Evolutionary conservation across 2,329 filamentous ascomycete genomes (phyloP), one percentile per base, ranked within the genome.

Genomic region (Lecanosticta acicola): DNA sequence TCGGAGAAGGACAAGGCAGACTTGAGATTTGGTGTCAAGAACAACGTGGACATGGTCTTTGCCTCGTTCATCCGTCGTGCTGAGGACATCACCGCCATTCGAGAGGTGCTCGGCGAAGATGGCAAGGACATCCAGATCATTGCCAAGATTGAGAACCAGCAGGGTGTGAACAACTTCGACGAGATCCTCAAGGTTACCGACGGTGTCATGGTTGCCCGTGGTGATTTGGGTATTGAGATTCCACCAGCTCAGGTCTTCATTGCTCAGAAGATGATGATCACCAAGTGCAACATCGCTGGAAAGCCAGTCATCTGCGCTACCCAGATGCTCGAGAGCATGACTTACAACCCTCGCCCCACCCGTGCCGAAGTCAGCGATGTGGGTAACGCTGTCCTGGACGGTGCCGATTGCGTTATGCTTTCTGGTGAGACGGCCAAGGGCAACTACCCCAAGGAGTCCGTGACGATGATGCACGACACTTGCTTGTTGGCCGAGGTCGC

Each of bases 221-320:
- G 93, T 76, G 93, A 97, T 67, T 76, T 95, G 56, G 93, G 93
- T 77, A 98, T 98, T 63, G 93, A 98, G 76, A 98, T 98, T 62
- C 91, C 93, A 40, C 91, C 93, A 51, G 88, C 91, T 56, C 93
- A 98, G 79, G 93, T 98, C 58, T 98, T 98, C 73, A 88, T 94
- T 60, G 93, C 93, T 46, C 93, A 98, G 79, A 98, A 98, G 85
- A 98, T 98, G 87, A 90, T 98, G 81, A 98, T 98, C 72, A 90
- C 93, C 73, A 97, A 97, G 84, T 98, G 93, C 83, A 98, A 98
- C 79, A 83, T 96, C 67, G 90, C 89, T 60, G 93, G 93, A 72
- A 98, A 98, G 81, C 93, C 93, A 59, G 90, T 91, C 70, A 96
- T 98, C 69, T 97, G 91, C 73, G 93, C 93, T 50, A 98, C 93